Base-by-base conservation (phyloP, 306 rosid species). In the Vigna mungo region DNA sequence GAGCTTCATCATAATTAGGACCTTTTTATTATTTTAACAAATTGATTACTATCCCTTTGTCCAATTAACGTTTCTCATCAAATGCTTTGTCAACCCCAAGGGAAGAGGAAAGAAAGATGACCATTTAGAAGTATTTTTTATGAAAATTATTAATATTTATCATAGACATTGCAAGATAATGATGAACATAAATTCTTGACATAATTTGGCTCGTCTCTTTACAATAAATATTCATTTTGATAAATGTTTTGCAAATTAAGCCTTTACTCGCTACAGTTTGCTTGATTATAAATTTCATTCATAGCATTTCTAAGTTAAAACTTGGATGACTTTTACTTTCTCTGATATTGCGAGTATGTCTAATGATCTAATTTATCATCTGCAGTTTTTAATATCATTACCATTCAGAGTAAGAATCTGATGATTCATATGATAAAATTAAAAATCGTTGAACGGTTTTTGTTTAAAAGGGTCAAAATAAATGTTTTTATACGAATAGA, bases 331-430 rank as follows among this genome's bases (percentile, higher is more conserved):
- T 63, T 68, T 43, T 63, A 23, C 48, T 54, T 79, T 53, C 46
- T 80, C 51, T 55, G 11, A 70, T 20, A 81, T 76, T 71, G 74
- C 69, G 64, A 32, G 71, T 41, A 25, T 54, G 63, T 64, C 63
- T 20, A 34, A 21, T n/a, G 49, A 54, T 63, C 68, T 27, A n/a
- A 71, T 71, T 54, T 66, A n/a, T 62, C 78, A 30, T 71, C 36
- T 77, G 37, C 46, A 5, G 10, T 12, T 56, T 32, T 3, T 58
- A 30, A 63, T 71, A 23, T 43, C 37, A 43, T 69, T 64, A 21
- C 54, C 25, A 34, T 44, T 54, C 56, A 16, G 47, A 44, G 39
- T 34, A 52, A 61, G 74, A 71, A 70, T 53, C 36, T 61, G 44
- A 68, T 65, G 27, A 59, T 39, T 7, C 49, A 3, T 18, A 72